phyloP scores from a whole-genome alignment of 768 basidiomycete species.

The Psilocybe sp. region DNA sequence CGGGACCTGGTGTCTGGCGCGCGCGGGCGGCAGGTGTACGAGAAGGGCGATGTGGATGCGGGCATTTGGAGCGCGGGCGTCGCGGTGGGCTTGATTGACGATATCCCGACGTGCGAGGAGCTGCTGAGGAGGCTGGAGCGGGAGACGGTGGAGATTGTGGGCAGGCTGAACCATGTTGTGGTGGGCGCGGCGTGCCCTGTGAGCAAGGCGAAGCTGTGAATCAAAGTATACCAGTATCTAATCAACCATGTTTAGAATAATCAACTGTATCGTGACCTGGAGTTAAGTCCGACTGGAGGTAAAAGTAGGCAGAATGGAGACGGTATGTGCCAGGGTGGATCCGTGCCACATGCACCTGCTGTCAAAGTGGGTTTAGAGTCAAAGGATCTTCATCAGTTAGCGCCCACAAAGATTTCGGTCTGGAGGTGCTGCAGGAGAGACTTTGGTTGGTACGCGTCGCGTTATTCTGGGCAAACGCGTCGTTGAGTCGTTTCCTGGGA shows the following conservation, averaged over 20 bases:
- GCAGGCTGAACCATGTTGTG: slow-evolving; percentile 34
- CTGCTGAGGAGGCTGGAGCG: slow-evolving; percentile 66
- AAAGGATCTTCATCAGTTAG: too few relatives aligned
- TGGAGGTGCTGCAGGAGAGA: too few relatives aligned
- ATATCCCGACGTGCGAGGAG: slow-evolving; percentile 79
- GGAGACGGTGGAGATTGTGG: slow-evolving; percentile 71
- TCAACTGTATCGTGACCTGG: background rate
- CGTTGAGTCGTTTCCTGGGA: background rate
- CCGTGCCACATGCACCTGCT: too few relatives aligned
- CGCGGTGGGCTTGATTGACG: slow-evolving; percentile 69
- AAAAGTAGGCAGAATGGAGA: too few relatives aligned
- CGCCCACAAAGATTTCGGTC: too few relatives aligned
- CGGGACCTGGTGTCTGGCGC: slow-evolving; percentile 72
- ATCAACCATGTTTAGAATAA: background rate
- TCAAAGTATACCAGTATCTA: too few relatives aligned
- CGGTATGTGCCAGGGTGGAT: too few relatives aligned
- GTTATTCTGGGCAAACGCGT: too few relatives aligned
- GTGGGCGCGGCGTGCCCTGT: slow-evolving; percentile 5
- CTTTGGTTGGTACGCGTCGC: too few relatives aligned
- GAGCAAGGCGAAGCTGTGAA: slow-evolving; percentile 37
- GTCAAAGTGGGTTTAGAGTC: too few relatives aligned
- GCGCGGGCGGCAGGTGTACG: slow-evolving; percentile 73
- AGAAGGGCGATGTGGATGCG: slow-evolving; percentile 79
- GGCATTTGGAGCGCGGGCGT: slow-evolving; percentile 84
- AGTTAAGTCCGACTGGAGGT: background rate